These are phyloP conservation scores for Ganoderma leucocontextum DNA, from an alignment of 1,284 basidiomycete species.

Conservation along the genomic window DNA sequence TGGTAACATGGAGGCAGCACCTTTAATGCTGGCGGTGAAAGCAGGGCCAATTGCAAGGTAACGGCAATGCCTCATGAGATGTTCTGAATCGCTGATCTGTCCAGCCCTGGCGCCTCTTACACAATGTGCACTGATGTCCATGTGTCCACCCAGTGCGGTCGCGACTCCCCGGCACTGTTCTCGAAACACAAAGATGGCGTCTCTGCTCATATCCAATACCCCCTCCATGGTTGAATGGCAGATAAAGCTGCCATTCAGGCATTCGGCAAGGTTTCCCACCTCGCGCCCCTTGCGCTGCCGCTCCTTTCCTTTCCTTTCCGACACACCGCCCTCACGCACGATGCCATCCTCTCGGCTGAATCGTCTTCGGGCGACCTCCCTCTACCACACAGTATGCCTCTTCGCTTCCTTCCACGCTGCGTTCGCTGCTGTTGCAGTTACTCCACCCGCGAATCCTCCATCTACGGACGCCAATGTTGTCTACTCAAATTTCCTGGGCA, in stretches of 20 bases:
- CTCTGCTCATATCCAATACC: conserved; percentile 9
- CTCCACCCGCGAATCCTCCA: conserved; percentile 31
- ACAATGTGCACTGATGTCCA: neutral
- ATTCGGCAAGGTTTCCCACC: neutral
- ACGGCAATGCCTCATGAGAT: neutral
- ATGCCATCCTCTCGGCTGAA: neutral
- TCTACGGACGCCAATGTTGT: conserved; percentile 35
- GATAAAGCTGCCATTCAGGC: conserved; percentile 12
- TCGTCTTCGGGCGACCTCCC: neutral
- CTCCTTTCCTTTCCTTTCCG: conserved; percentile 13
- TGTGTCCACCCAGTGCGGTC: too few relatives aligned
- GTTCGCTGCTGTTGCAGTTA: conserved; percentile 32
- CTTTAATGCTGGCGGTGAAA: neutral
- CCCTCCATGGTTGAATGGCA: neutral
- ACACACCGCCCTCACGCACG: neutral
- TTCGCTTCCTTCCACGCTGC: conserved; percentile 12
- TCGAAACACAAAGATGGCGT: neutral
- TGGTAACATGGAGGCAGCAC: neutral
- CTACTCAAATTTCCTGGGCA: conserved; percentile 41
- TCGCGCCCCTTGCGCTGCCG: conserved; percentile 13
- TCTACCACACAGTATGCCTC: conserved; percentile 3
- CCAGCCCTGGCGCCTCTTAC: conserved; percentile 1
- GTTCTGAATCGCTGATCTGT: conserved; percentile 5
- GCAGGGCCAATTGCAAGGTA: neutral
- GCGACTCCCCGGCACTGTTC: conserved; percentile 10